Evolutionary conservation across 1,284 basidiomycete genomes (phyloP).

Genomic region (Wallemia mellicola): DNA sequence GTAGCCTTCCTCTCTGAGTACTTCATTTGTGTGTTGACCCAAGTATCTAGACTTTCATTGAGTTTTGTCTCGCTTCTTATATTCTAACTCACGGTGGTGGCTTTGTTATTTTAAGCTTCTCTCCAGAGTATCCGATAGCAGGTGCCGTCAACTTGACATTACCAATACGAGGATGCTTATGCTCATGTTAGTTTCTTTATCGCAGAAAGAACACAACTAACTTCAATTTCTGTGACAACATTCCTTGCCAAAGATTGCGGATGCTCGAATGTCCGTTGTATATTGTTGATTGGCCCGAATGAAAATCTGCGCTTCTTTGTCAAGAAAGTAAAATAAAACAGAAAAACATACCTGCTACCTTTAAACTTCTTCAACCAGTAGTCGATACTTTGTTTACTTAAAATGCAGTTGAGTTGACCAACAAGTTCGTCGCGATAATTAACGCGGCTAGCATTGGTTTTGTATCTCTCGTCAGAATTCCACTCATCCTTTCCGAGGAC

Average conservation of each 20-base stretch:
- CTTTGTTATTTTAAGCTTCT: conserved; percentile 37
- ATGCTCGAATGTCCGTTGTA: conserved; percentile 64
- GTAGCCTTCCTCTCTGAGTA: conserved; percentile 9
- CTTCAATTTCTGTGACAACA: conserved; percentile 31
- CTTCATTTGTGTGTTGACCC: conserved; percentile 16
- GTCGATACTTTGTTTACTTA: conserved; percentile 28
- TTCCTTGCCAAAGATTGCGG: conserved; percentile 45
- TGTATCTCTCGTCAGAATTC: conserved; percentile 29
- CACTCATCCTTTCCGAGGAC: conserved; percentile 31
- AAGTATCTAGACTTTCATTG: conserved; percentile 11
- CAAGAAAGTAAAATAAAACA: no score
- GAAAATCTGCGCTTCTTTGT: conserved; percentile 13
- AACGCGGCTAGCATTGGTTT: conserved; percentile 44
- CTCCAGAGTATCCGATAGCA: conserved; percentile 59
- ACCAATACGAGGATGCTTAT: conserved; percentile 49
- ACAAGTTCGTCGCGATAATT: conserved; percentile 41
- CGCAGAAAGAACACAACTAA: no score
- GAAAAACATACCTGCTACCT: no score
- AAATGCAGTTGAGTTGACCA: conserved; percentile 31
- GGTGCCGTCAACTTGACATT: conserved; percentile 60
- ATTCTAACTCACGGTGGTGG: conserved; percentile 33
- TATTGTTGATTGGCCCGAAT: conserved; percentile 76
- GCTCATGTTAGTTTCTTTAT: no score
- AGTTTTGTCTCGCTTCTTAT: conserved; percentile 1
- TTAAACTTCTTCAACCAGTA: conserved; percentile 30